Evolutionary conservation across 2,329 filamentous ascomycete genomes (phyloP).

Genomic region (Ophiocordyceps unilateralis): DNA sequence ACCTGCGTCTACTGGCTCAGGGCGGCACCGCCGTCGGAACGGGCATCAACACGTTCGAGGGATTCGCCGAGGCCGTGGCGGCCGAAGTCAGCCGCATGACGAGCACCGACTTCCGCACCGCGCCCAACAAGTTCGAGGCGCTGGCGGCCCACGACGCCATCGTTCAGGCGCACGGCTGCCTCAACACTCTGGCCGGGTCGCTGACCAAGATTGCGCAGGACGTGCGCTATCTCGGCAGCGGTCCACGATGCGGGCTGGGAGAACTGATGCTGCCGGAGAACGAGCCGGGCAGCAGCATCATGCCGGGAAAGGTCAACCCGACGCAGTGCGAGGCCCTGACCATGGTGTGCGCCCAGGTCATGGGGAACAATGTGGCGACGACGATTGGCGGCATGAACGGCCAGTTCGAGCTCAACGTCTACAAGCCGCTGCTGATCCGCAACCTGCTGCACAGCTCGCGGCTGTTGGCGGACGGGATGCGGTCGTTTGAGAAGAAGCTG

Average conservation of each 20-base stretch:
- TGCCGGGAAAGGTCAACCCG: constrained; percentile 99
- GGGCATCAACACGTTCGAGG: constrained; percentile 91
- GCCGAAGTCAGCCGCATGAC: constrained; percentile 85
- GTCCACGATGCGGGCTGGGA: constrained; percentile 86
- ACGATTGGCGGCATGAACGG: constrained; percentile 94
- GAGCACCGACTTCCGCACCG: constrained; percentile 82
- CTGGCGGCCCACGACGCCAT: constrained; percentile 91
- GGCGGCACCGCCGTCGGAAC: constrained; percentile 95
- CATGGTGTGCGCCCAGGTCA: constrained; percentile 95
- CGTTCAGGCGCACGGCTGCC: constrained; percentile 79
- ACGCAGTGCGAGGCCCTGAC: constrained; percentile 96
- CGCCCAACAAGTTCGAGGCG: constrained; percentile 97
- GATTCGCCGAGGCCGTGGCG: constrained; percentile 87
- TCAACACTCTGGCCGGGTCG: constrained; percentile 83
- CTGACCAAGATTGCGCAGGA: constrained; percentile 98
- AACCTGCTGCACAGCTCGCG: constrained; percentile 88
- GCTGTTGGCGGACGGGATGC: constrained; percentile 82
- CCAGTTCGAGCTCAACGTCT: constrained; percentile 97
- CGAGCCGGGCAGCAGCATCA: constrained; percentile 93
- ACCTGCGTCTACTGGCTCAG: constrained; percentile 76
- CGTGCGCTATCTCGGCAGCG: constrained; percentile 90
- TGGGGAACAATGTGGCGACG: constrained; percentile 88
- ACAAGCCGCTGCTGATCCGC: constrained; percentile 91
- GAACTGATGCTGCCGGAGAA: constrained; percentile 92
- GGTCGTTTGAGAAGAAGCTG: constrained; percentile 86